Percentiles rank a stretch among this genome's conserved stretches.
Conservation (phyloP, 2,329 filamentous ascomycete species). For the Penicillium sp. region DNA sequence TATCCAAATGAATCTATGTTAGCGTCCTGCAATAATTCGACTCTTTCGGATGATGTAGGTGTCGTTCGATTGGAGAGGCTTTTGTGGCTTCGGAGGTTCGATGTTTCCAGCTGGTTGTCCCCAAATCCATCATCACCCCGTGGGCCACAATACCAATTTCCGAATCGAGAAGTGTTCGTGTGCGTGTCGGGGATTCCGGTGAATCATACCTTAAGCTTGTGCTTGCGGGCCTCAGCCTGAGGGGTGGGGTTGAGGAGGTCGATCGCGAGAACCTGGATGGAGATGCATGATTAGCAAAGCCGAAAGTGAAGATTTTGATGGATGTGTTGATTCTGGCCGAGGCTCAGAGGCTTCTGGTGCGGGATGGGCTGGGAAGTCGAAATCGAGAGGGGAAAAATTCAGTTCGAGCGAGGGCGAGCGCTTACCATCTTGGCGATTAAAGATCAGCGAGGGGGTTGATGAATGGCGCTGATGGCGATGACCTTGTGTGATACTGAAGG, state of each 20-base stretch:
- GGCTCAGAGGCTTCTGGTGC: neutral
- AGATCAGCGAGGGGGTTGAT: slow-evolving; percentile 44
- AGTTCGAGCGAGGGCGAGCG: neutral
- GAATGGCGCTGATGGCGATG: slow-evolving; percentile 45
- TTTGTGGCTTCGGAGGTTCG: neutral
- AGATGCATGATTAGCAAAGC: slow-evolving; percentile 1
- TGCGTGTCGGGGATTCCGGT: slow-evolving; percentile 10
- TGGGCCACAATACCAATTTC: slow-evolving; percentile 1
- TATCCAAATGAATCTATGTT: slow-evolving; percentile 39
- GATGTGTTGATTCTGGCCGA: neutral
- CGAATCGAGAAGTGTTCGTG: slow-evolving; percentile 5
- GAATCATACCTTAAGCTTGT: slow-evolving; percentile 96
- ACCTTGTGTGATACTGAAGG: slow-evolving; percentile 38
- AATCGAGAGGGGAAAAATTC: neutral
- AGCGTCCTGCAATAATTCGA: neutral
- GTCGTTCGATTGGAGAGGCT: neutral
- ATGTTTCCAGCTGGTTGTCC: neutral
- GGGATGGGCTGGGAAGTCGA: neutral
- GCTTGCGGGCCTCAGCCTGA: slow-evolving; percentile 98
- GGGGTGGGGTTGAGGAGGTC: slow-evolving; percentile 99
- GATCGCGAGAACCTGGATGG: slow-evolving; percentile 95
- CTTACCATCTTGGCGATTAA: slow-evolving; percentile 48
- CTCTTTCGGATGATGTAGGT: neutral
- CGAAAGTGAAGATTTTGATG: neutral
- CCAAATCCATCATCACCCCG: neutral